phyloP scores from a whole-genome alignment of 2,329 filamentous ascomycete species.

The Hymenoscyphus fraxineus region DNA sequence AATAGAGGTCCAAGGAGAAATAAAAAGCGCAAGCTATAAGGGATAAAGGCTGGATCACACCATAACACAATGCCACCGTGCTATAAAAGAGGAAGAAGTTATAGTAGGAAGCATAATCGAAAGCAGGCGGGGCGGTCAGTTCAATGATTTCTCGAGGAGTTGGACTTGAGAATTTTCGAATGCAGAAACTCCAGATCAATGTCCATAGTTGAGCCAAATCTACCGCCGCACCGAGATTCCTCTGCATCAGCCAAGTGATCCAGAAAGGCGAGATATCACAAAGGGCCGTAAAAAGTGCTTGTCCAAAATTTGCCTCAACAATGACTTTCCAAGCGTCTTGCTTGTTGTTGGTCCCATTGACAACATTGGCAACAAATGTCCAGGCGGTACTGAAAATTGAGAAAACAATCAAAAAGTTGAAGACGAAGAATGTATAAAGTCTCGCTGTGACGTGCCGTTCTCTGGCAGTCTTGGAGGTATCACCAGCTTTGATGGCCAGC shows the following conservation, averaged over 20 bases:
- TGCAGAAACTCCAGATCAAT: conserved; percentile 78
- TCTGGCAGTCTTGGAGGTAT: conserved; percentile 85
- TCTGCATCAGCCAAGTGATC: conserved; percentile 89
- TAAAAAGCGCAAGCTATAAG: conserved; percentile 84
- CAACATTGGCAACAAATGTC: conserved; percentile 64
- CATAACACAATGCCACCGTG: conserved; percentile 82
- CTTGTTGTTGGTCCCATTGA: conserved; percentile 51
- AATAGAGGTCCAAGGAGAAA: conserved; percentile 78
- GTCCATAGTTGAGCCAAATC: conserved; percentile 88
- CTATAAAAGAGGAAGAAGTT: conserved; percentile 96
- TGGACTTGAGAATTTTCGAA: conserved; percentile 77
- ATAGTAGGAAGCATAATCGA: conserved; percentile 96
- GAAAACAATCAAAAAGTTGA: conserved; percentile 95
- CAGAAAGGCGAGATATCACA: conserved; percentile 86
- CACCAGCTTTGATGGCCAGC: conserved; percentile 76
- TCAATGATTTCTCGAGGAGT: conserved; percentile 91
- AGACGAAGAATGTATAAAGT: conserved; percentile 91
- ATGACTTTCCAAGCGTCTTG: conserved; percentile 68
- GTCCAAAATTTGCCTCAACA: conserved; percentile 57
- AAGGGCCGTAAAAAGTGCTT: conserved; percentile 64
- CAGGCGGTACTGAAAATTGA: conserved; percentile 85
- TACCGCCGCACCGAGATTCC: conserved; percentile 88
- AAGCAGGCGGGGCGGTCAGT: conserved; percentile 83
- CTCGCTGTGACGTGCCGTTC: conserved; percentile 89
- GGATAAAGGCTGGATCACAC: conserved; percentile 80